Conservation (phyloP, 2,329 filamentous ascomycete species). For the Alternaria conjuncta region DNA sequence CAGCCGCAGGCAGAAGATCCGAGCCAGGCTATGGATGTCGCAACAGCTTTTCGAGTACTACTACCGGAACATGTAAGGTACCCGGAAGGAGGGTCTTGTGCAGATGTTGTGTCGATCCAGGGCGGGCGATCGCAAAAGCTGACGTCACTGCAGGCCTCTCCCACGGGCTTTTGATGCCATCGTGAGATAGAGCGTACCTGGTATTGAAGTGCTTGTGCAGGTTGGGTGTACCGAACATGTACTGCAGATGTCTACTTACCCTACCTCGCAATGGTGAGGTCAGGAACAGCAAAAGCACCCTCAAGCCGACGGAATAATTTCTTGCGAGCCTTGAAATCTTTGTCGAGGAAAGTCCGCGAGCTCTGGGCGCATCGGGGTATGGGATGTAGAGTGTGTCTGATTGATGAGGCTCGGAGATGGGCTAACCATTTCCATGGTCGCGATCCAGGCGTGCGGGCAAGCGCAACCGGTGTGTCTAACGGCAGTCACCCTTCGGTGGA, state of each 20-base stretch:
- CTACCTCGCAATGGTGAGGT: background rate
- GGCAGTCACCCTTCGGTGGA: conserved; percentile 23
- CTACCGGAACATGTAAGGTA: conserved; percentile 1
- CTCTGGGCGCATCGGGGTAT: background rate
- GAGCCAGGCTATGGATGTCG: background rate
- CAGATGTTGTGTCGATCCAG: background rate
- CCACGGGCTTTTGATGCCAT: background rate
- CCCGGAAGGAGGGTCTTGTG: background rate
- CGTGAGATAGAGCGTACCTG: background rate
- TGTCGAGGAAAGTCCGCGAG: background rate
- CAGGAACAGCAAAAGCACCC: background rate
- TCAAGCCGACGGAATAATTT: background rate
- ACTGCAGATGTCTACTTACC: background rate
- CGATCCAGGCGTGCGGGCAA: conserved; percentile 15
- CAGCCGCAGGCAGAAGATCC: background rate
- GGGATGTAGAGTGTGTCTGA: conserved; percentile 1
- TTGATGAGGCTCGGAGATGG: conserved; percentile 5
- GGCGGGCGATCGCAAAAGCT: background rate
- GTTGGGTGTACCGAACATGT: background rate
- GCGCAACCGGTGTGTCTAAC: conserved; percentile 7
- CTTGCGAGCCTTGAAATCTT: background rate
- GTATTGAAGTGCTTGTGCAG: background rate
- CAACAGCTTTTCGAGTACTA: background rate
- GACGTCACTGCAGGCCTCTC: conserved; percentile 3
- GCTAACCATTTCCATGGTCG: conserved; percentile 12